A percentile compares a stretch with the other conserved stretches of the same genome.
These are phyloP conservation scores for Akanthomyces uredinophilus DNA, from an alignment of 2,329 filamentous ascomycete species.

Conservation along the genomic window DNA sequence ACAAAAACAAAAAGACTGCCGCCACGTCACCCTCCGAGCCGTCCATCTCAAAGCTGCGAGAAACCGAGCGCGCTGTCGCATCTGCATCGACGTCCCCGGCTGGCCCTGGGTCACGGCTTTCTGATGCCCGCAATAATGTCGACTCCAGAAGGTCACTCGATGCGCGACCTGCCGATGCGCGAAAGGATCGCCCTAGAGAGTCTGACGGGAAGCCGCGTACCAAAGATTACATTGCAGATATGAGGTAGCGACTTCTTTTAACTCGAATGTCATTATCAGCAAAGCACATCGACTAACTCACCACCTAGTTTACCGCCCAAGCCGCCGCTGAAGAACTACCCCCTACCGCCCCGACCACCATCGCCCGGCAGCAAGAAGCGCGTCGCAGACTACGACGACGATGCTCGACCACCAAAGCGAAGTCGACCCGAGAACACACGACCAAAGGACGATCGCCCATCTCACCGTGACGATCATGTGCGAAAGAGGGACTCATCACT, in stretches of 20 bases:
- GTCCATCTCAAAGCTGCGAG: conserved; percentile 27
- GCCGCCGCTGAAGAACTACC: conserved; percentile 27
- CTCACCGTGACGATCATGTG: conserved; percentile 29
- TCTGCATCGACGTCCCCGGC: conserved; percentile 12
- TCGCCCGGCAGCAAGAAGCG: conserved; percentile 46
- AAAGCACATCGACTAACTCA: background rate
- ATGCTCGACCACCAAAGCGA: conserved; percentile 42
- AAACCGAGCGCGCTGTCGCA: conserved; percentile 27
- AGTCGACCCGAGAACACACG: conserved; percentile 35
- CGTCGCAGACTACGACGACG: conserved; percentile 38
- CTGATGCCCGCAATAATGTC: conserved; percentile 11
- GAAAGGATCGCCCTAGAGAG: conserved; percentile 20
- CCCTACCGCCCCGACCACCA: conserved; percentile 31
- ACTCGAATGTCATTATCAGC: background rate
- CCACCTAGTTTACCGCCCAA: conserved; percentile 31
- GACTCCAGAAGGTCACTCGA: conserved; percentile 7
- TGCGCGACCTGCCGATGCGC: conserved; percentile 18
- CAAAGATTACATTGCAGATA: conserved; percentile 26
- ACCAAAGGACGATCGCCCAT: conserved; percentile 27
- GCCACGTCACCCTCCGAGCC: conserved; percentile 32
- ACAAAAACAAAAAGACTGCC: conserved; percentile 48
- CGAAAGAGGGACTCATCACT: conserved; percentile 28
- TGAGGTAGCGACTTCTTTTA: conserved; percentile 22
- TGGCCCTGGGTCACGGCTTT: conserved; percentile 3
- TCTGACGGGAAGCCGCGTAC: conserved; percentile 28